These are phyloP conservation scores for Cyclotella distinguenda DNA, from an alignment of 108 stramenopile genomes.

Conservation along the genomic window DNA sequence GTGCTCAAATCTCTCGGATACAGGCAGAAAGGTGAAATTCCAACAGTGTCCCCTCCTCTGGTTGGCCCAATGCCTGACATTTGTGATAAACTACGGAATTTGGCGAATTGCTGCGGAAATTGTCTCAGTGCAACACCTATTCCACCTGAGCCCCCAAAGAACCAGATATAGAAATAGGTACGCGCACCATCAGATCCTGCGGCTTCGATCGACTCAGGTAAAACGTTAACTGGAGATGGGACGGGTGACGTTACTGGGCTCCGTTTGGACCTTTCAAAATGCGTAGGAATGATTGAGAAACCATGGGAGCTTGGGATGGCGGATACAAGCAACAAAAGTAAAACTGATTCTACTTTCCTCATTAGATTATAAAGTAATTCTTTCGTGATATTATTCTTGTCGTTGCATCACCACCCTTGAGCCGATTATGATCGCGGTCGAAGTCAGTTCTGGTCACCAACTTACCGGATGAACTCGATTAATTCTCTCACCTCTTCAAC, in stretches of 20 bases:
- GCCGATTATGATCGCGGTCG: too few relatives aligned
- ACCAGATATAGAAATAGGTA: constrained; percentile 53
- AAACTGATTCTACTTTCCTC: too few relatives aligned
- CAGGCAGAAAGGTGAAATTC: constrained; percentile 59
- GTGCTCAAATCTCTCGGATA: constrained; percentile 68
- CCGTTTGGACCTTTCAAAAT: background rate
- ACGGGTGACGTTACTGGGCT: background rate
- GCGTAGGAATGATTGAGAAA: background rate
- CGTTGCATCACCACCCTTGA: too few relatives aligned
- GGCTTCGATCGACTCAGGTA: constrained; percentile 25
- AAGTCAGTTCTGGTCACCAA: too few relatives aligned
- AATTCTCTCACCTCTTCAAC: too few relatives aligned
- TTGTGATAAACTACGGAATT: constrained; percentile 39
- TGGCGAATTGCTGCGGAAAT: constrained; percentile 60
- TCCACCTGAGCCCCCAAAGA: constrained; percentile 73
- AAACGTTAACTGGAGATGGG: constrained; percentile 7
- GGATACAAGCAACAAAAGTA: constrained; percentile 6
- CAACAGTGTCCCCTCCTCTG: constrained; percentile 46
- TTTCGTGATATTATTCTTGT: too few relatives aligned
- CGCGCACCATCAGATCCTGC: constrained; percentile 25
- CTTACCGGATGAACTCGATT: too few relatives aligned
- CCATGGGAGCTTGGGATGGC: constrained; percentile 6
- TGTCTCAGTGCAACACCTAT: constrained; percentile 56
- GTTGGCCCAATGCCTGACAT: constrained; percentile 54
- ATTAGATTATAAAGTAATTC: too few relatives aligned